Base-by-base conservation (phyloP, 2,329 filamentous ascomycete genomes). In the Paraconiothyrium sp. region DNA sequence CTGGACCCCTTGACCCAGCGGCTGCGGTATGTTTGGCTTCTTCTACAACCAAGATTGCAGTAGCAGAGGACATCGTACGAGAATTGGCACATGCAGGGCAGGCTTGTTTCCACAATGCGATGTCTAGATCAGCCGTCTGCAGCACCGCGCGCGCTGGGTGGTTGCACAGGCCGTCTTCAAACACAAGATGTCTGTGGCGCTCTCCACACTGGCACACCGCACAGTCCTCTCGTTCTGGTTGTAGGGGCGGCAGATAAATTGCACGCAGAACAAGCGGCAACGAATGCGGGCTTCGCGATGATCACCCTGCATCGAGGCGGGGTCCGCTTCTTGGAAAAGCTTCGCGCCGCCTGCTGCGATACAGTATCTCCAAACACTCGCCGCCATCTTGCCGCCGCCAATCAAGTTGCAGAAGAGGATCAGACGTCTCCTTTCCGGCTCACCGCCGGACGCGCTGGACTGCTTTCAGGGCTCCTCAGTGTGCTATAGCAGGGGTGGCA, bases 31-130 rank as follows among this genome's bases (percentile, higher is more conserved):
- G 3, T 24, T 20, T 16, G 2, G 39, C 39, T 41, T 16, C 7
- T 41, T 20, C 39, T 41, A 8, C 16, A 41, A 20, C 16, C 39
- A 41, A 41, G 39, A n/a, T n/a, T 41, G 14, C 39, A 41, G 13
- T 41, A 20, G 39, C 39, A 41, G 16, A 37, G 35, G 32, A 22
- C 62, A 62, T 72, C 65, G 69, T 70, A 72, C 67, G 68, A 72
- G 58, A 62, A 43, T 24, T 32, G 27, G 27, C 27, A 30, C 27
- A 27, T 50, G 22, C 41, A 41, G 35, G 35, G 20, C 54, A 51
- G 57, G 49, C 16, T 47, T 67, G 69, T 70, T 71, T 69, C 63
- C 59, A 57, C 64, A 66, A 60, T 66, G 62, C 65, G 16, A 64
- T 61, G 35, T 54, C 60, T 20, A 67, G 57, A 67, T 71, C 67